phyloP scores from a whole-genome alignment of 257 asterid species.

The Fraxinus excelsior region DNA sequence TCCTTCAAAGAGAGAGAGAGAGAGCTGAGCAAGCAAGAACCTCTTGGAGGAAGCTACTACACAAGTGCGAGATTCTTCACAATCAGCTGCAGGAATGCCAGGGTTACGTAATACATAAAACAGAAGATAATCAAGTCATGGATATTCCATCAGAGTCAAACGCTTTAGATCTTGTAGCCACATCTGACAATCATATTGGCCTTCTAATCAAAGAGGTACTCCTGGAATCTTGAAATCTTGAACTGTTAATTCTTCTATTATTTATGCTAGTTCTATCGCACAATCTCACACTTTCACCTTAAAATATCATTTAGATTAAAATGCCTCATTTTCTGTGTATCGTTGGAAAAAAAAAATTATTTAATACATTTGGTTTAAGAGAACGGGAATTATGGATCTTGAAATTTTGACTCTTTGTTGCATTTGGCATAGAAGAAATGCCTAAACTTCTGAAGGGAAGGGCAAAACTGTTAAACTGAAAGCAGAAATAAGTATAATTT shows the following conservation, averaged over 20 bases:
- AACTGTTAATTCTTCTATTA: slow-evolving; percentile 7
- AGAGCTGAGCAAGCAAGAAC: slow-evolving; percentile 46
- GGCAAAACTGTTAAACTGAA: background rate
- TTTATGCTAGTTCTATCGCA: background rate
- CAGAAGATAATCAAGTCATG: slow-evolving; percentile 40
- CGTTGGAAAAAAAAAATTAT: no score
- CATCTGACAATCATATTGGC: slow-evolving; percentile 67
- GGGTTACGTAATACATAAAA: slow-evolving; percentile 33
- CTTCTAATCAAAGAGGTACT: slow-evolving; percentile 77
- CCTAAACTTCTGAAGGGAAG: background rate
- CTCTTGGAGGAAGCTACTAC: slow-evolving; percentile 52
- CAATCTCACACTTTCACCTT: background rate
- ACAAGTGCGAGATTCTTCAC: slow-evolving; percentile 58
- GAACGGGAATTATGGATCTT: background rate
- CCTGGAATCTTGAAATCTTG: slow-evolving; percentile 2
- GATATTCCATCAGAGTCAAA: slow-evolving; percentile 41
- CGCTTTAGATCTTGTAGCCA: slow-evolving; percentile 45
- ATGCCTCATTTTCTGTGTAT: no score
- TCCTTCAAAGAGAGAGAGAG: slow-evolving; percentile 57
- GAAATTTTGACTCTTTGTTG: background rate
- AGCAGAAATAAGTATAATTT: background rate
- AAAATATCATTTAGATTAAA: background rate
- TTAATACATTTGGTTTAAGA: background rate
- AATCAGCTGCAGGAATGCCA: slow-evolving; percentile 69
- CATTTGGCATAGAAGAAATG: background rate